phyloP scores from a whole-genome alignment of 495 filamentous ascomycete genomes.

The Oidiodendron maius region DNA sequence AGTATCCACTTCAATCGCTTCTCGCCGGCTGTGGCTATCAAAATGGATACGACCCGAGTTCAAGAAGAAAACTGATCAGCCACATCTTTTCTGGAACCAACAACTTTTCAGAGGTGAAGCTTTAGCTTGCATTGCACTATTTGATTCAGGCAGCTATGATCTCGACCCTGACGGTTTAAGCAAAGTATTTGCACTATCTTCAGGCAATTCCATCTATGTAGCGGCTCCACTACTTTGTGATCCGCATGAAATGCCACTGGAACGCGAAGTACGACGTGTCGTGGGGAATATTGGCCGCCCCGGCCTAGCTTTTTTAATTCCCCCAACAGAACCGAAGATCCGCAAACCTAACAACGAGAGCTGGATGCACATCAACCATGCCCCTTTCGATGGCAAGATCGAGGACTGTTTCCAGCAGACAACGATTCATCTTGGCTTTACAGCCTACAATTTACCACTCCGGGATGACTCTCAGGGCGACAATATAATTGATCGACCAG shows the following conservation, averaged over 20 bases:
- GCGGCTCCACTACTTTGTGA: slow-evolving; percentile 25
- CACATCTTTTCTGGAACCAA: slow-evolving; percentile 1
- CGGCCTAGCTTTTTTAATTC: slow-evolving; percentile 27
- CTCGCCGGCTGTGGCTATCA: not conserved
- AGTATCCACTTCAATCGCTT: slow-evolving; percentile 10
- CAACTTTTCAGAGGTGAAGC: not conserved
- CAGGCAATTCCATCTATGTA: slow-evolving; percentile 29
- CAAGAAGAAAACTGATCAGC: not conserved
- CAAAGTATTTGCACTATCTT: slow-evolving; percentile 26
- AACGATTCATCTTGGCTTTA: slow-evolving; percentile 38
- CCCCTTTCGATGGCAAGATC: slow-evolving; percentile 24
- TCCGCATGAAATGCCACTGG: slow-evolving; percentile 10
- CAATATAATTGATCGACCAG: slow-evolving; percentile 21
- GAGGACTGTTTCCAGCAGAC: slow-evolving; percentile 26
- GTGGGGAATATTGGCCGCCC: slow-evolving; percentile 30
- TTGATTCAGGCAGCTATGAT: slow-evolving; percentile 25
- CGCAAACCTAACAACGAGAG: slow-evolving; percentile 6
- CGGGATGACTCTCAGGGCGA: slow-evolving; percentile 9
- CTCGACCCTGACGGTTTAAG: slow-evolving; percentile 17
- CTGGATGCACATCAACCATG: slow-evolving; percentile 25
- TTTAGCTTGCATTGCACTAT: slow-evolving; percentile 27
- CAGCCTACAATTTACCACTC: slow-evolving; percentile 24
- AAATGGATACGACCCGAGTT: not conserved
- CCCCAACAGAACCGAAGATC: slow-evolving; percentile 20
- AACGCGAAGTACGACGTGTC: slow-evolving; percentile 16